Evolutionary conservation across 2,329 filamentous ascomycete species (phyloP).

Genomic region (Tolypocladium ovalisporum): DNA sequence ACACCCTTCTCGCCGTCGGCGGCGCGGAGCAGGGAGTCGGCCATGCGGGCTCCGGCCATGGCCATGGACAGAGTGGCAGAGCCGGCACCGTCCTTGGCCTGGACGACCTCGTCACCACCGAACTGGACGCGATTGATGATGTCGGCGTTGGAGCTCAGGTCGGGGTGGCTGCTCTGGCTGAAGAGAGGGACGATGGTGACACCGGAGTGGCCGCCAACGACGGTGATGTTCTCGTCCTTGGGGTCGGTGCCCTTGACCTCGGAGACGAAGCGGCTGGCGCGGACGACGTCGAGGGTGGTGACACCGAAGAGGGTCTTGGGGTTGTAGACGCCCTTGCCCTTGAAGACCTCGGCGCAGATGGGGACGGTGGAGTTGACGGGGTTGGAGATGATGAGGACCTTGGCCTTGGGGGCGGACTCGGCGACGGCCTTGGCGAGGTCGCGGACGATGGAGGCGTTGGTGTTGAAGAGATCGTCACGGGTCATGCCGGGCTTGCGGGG

Average conservation of each 20-base stretch:
- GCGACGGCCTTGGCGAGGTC: constrained; percentile 94
- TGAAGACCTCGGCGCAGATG: constrained; percentile 95
- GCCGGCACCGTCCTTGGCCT: constrained; percentile 96
- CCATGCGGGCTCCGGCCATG: constrained; percentile 76
- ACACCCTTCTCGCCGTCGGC: constrained; percentile 89
- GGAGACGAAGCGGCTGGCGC: constrained; percentile 94
- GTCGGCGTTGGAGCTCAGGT: constrained; percentile 65
- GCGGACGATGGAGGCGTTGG: constrained; percentile 98
- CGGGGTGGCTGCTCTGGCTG: constrained; percentile 81
- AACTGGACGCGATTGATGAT: constrained; percentile 96
- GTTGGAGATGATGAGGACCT: constrained; percentile 96
- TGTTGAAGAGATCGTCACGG: constrained; percentile 99
- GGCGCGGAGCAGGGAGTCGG: constrained; percentile 89
- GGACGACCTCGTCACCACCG: constrained; percentile 96
- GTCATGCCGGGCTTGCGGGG: constrained; percentile 99
- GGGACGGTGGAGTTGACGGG: constrained; percentile 99
- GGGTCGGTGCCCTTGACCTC: constrained; percentile 88
- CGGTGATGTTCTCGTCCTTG: constrained; percentile 85
- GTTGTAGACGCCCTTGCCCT: constrained; percentile 92
- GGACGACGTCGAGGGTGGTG: constrained; percentile 97
- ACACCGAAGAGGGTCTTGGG: constrained; percentile 98
- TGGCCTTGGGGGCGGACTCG: constrained; percentile 79
- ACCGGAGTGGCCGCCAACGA: constrained; percentile 94
- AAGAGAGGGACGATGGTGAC: constrained; percentile 98
- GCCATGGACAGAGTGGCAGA: constrained; percentile 98